Evolutionary conservation across 2,329 filamentous ascomycete genomes (phyloP), one percentile per base, ranked within the genome.

Genomic region (Diatrype stigma): DNA sequence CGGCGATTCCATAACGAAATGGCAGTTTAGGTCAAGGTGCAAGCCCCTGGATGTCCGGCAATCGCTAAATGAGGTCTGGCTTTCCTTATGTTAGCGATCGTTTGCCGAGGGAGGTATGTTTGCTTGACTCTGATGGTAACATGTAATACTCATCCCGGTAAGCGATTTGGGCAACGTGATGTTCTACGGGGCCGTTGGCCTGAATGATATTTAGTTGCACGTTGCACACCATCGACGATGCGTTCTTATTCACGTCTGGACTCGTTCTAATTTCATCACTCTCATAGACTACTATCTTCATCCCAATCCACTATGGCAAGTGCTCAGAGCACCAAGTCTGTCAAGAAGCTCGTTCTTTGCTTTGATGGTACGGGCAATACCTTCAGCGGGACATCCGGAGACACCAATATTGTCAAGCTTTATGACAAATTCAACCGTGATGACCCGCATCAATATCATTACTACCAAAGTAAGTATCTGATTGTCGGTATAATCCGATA

Each of bases 381-480:
- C 0, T 77, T 75, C 54, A 73, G 62, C 10, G 73, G 74, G 7
- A 70, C 72, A 42, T 72, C 74, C 51, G 66, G 71, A 4, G 78
- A 81, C 58, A 79, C 76, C 16, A 81, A 81, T 49, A 74, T 81
- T 2, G 73, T 80, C 48, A 80, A 80, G 59, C 64, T 81, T 10
- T 67, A 74, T 37, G 66, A 65, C 46, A 74, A 73, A 62, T 56
- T 80, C 21, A 74, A 80, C 46, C 70, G 75, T 21, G 68, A 72
- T 42, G 57, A 70, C 28, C 67, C 71, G 3, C 54, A 66, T 19
- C 75, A 78, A 50, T 74, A 68, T 45, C 75, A 78, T 51, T 79
- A 79, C 54, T 79, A 79, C 47, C 76, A 79, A 47, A 71, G 73
- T 74, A 30, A 62, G 65, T 63, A 11, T 22, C 5, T 17, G 1